Percentiles rank a stretch among this genome's conserved stretches.
These are phyloP conservation scores for Umbelopsis sp. DNA, from an alignment of 192 early-diverging fungal genomes.

Conservation along the genomic window DNA sequence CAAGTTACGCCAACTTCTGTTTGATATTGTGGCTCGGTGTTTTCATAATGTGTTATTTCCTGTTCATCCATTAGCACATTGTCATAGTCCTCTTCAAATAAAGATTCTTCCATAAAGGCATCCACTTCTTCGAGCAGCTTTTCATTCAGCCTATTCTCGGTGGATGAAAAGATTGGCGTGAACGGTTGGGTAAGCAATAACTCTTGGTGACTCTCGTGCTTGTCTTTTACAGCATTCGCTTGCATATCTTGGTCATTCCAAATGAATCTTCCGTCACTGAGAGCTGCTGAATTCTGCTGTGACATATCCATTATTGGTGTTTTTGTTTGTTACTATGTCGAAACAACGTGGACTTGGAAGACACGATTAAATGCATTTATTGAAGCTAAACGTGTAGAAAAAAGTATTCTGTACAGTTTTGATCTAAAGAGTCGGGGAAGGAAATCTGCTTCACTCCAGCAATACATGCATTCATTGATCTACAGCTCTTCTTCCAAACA, in stretches of 20 bases:
- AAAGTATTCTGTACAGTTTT: neutral
- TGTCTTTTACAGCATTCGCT: neutral
- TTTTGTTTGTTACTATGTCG: too few species aligned
- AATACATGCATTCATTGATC: neutral
- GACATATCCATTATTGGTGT: too few species aligned
- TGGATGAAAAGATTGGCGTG: neutral
- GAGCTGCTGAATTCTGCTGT: too few species aligned
- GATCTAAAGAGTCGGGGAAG: neutral
- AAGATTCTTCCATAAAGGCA: neutral
- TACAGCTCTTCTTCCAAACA: conserved; percentile 15
- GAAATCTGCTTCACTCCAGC: neutral
- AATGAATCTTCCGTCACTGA: too few species aligned
- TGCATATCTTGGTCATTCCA: too few species aligned
- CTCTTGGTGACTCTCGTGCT: too few species aligned
- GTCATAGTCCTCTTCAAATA: too few species aligned
- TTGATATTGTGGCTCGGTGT: too few species aligned
- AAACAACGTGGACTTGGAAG: neutral
- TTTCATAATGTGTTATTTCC: too few species aligned
- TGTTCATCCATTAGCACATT: too few species aligned
- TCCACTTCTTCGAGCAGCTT: neutral
- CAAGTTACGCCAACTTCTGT: too few species aligned
- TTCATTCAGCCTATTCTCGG: neutral
- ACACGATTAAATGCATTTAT: neutral
- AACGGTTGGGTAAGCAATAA: conserved; percentile 6
- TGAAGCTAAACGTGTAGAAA: neutral